A percentile compares a stretch with the other conserved stretches of the same genome.
phyloP scores from a whole-genome alignment of 192 early-diverging fungal species.

The Linnemannia elongata region DNA sequence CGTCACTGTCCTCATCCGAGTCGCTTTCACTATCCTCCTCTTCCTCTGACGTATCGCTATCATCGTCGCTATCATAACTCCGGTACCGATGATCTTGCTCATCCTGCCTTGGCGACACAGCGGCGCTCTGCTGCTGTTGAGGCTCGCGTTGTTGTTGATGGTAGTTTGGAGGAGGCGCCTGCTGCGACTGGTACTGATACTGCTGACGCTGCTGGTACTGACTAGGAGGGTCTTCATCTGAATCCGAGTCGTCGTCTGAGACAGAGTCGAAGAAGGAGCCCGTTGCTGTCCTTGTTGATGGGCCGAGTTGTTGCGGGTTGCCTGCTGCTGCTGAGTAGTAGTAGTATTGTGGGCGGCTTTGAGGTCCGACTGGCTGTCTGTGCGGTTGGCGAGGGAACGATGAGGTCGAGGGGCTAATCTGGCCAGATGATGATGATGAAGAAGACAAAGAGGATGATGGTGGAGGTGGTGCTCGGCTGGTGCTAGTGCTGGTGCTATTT shows the following conservation, averaged over 20 bases:
- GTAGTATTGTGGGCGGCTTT: background rate
- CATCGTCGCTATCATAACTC: background rate
- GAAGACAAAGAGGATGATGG: background rate
- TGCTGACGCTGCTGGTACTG: background rate
- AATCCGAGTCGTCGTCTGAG: slow-evolving; percentile 40
- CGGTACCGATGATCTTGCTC: background rate
- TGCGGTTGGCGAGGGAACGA: background rate
- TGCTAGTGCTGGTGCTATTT: slow-evolving; percentile 1
- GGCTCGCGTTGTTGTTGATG: background rate
- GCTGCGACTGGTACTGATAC: background rate
- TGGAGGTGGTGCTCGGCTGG: background rate
- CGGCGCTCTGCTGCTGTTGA: background rate
- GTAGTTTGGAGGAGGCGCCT: background rate
- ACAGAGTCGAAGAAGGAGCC: slow-evolving; percentile 39
- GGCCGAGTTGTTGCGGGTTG: background rate
- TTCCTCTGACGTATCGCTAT: background rate
- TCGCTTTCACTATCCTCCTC: slow-evolving; percentile 20
- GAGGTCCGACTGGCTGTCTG: background rate
- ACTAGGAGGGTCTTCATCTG: background rate
- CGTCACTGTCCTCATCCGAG: background rate
- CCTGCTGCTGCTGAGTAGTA: background rate
- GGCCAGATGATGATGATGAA: background rate
- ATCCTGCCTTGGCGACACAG: background rate
- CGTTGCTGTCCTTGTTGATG: slow-evolving; percentile 1
- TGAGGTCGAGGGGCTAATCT: background rate